Evolutionary conservation across 2,329 filamentous ascomycete genomes (phyloP), one percentile per base, ranked within the genome.

Genomic region (Trichophaea hybrida): DNA sequence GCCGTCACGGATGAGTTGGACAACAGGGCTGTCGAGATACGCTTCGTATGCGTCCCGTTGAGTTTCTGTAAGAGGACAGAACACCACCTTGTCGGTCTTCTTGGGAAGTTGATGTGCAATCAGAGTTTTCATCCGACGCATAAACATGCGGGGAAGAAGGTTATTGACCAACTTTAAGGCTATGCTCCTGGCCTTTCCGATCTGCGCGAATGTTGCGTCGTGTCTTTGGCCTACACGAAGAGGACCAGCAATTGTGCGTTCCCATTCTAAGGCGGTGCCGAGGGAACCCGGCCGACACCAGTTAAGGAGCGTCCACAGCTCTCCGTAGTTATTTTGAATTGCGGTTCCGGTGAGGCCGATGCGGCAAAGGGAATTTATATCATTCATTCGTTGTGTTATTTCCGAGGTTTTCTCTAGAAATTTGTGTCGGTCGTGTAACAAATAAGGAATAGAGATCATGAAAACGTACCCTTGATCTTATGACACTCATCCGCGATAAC

Each of bases 401-500:
- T 85, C 85, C 0, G 90, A 84, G 48, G 75, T 78, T 53, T 80
- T 78, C 66, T 91, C 88, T 65, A 46, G 24, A 40, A 13, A 31
- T 52, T 6, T 5, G 15, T 6, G 38, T 62, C 49, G 64, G 58
- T 15, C n/a, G 12, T 33, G 31, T 3, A 38, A 40, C 8, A 10
- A 43, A 4, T 44, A 2, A 17, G 1, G 1, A 13, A 35, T 12
- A 32, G 8, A 40, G 5, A 35, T 54, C 12, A n/a, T 35, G 7
- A 10, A 10, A 24, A 24, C 37, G 8, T 40, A 65, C 64, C 64
- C 73, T 97, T 98, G 70, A 97, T 81, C 40, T 78, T 77, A 69
- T 98, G 93, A 68, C 89, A 96, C 72, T 98, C 93, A 67, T 98
- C 93, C 1, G 90, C 91, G 57, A 98, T 81, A 1, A 95, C 86